These are phyloP conservation scores for Rhipidocladum racemiflorum DNA, from an alignment of 176 grass and related monocot genomes.

Conservation along the genomic window DNA sequence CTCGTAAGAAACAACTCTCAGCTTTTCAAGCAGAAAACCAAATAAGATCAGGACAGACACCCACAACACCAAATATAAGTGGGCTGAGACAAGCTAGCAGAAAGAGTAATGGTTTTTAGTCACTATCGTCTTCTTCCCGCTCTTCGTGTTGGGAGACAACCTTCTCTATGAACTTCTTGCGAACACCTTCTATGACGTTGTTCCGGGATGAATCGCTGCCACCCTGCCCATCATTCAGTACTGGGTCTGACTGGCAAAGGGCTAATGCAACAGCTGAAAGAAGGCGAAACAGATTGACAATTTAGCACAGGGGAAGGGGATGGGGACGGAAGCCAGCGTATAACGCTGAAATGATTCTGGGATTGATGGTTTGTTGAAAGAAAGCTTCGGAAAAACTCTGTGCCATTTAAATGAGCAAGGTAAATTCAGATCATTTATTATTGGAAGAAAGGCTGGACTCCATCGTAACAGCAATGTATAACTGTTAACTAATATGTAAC, in stretches of 20 bases:
- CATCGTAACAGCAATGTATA: background rate
- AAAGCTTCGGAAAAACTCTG: background rate
- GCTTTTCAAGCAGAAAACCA: conserved; percentile 4
- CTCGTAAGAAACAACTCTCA: background rate
- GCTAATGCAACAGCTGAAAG: conserved; percentile 81
- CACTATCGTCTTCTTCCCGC: conserved; percentile 69
- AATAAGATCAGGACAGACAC: background rate
- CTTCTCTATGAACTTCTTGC: conserved; percentile 93
- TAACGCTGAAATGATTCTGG: background rate
- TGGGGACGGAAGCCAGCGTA: background rate
- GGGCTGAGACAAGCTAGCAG: background rate
- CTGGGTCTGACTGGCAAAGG: conserved; percentile 79
- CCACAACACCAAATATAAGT: background rate
- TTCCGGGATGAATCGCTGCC: conserved; percentile 58
- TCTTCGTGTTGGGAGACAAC: conserved; percentile 72
- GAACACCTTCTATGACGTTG: conserved; percentile 78
- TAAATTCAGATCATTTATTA: background rate
- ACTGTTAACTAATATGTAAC: background rate
- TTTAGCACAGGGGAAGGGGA: background rate
- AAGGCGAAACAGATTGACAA: background rate
- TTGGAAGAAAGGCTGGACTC: background rate
- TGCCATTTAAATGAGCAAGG: background rate
- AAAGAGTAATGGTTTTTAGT: conserved; percentile 37
- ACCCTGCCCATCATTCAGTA: conserved; percentile 81
- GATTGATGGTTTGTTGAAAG: background rate